Base-by-base conservation (phyloP, 164 flowering plant genomes). In the Macadamia tetraphylla region DNA sequence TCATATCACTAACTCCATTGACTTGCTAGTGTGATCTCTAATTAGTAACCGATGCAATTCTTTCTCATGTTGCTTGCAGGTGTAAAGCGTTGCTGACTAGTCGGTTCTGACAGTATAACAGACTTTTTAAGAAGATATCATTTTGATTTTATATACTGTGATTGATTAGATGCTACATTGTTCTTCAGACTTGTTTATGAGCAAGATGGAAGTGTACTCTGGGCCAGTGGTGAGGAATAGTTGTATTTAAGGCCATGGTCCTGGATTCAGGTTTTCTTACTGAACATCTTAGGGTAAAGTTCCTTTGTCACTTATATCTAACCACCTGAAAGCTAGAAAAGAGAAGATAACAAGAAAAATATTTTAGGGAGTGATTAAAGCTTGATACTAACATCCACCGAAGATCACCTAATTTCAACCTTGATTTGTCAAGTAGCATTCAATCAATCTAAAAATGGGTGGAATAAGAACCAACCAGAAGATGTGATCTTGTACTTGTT, bases 31-130 rank as follows among this genome's bases (percentile, higher is more conserved):
- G 29, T 55, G 51, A 18, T 44, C 2, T 42, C 13, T 52, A 3
- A 6, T 49, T 17, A n/a, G 40, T 30, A 11, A 71, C 40, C 52
- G 15, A 63, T 31, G 55, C 46, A 43, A 43, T 43, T 46, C 51
- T 46, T 46, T 46, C 8, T 46, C 3, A 12, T 62, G 53, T 72
- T 63, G 23, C 62, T 67, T 72, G 67, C 70, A 72, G 75, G 62
- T 72, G 60, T 57, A 48, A 29, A 15, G 48, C 13, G 42, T 44
- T 31, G 66, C 35, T 56, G 63, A 62, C 57, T 68, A 73, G 58
- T 68, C 58, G 32, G 67, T 10, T 58, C 44, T 67, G 67, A 73
- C 63, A 9, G 62, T 67, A 67, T 62, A 67, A 67, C 61, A 9
- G 75, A 62, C 30, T 62, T 65, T 64, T 53, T 14, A 1, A 40